phyloP scores from a whole-genome alignment of 179 eudicot species.

The Monotropa hypopitys region DNA sequence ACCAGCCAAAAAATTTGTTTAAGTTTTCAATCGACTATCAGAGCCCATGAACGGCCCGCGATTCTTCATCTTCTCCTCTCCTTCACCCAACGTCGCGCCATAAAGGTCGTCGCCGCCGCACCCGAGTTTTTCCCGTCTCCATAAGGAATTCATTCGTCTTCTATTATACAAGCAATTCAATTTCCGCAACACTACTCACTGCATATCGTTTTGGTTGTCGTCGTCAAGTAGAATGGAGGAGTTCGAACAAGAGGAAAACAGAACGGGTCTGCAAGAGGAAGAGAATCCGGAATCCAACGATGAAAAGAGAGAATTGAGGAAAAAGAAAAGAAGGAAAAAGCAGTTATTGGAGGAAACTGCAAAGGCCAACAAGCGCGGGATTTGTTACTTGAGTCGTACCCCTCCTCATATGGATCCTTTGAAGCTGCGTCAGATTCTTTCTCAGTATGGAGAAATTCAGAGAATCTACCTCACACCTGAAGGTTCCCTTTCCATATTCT shows the following conservation, averaged over 20 bases:
- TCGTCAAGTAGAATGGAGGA: constrained; percentile 11
- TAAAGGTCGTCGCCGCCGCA: no score
- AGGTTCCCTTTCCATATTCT: constrained; percentile 22
- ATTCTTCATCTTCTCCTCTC: no score
- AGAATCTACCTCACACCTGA: constrained; percentile 73
- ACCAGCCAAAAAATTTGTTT: no score
- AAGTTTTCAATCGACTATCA: neutral
- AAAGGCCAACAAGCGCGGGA: constrained; percentile 46
- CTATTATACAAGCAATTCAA: no score
- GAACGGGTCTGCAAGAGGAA: neutral
- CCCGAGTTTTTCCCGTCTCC: no score
- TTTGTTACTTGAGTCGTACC: constrained; percentile 77
- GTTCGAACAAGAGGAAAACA: constrained; percentile 2
- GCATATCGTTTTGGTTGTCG: neutral
- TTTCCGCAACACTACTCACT: no score
- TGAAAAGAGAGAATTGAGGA: constrained; percentile 19
- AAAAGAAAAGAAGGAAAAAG: constrained; percentile 29
- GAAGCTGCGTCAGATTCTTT: constrained; percentile 60
- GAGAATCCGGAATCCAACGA: constrained; percentile 3
- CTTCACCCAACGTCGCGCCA: no score
- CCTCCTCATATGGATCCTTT: constrained; percentile 83
- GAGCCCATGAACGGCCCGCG: no score
- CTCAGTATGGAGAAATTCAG: constrained; percentile 53
- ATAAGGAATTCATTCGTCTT: no score
- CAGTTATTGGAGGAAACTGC: constrained; percentile 36